Evolutionary conservation across 768 basidiomycete species (phyloP).

Genomic region (Hericium rajendrae): DNA sequence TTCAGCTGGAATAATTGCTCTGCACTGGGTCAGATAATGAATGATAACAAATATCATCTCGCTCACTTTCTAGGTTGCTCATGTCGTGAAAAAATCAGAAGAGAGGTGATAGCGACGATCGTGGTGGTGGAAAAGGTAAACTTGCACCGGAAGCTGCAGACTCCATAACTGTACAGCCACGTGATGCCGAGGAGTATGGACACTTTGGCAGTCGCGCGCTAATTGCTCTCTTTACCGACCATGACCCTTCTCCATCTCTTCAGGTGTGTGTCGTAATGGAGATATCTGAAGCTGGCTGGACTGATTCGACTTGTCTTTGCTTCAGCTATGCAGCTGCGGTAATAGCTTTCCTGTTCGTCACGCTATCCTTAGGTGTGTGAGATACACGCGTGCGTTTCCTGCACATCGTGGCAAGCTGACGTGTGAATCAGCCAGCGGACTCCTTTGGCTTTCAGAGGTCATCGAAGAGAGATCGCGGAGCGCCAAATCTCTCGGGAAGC

Average conservation of each 20-base stretch:
- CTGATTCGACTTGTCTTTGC: no score
- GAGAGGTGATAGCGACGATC: neutral
- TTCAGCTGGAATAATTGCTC: conserved; percentile 99
- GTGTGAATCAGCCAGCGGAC: conserved; percentile 64
- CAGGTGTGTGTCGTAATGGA: conserved; percentile 32
- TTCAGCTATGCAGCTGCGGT: conserved; percentile 64
- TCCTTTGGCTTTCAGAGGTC: conserved; percentile 88
- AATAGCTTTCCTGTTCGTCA: conserved; percentile 83
- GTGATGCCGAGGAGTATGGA: no score
- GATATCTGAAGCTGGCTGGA: neutral
- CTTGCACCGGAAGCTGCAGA: no score
- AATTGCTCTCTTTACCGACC: neutral
- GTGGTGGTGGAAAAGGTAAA: no score
- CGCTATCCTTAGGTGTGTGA: conserved; percentile 72
- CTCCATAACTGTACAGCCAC: no score
- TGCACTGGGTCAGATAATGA: conserved; percentile 31
- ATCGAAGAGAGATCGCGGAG: conserved; percentile 87
- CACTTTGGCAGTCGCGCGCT: no score
- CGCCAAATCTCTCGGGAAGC: conserved; percentile 76
- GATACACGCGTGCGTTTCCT: neutral
- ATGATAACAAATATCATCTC: neutral
- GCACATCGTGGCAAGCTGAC: conserved; percentile 5
- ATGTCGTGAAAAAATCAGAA: conserved; percentile 24
- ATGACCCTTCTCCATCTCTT: conserved; percentile 55
- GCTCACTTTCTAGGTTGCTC: conserved; percentile 88